Evolutionary conservation across 2,329 filamentous ascomycete genomes (phyloP), one percentile per base, ranked within the genome.

Genomic region (Grosmannia huntii): DNA sequence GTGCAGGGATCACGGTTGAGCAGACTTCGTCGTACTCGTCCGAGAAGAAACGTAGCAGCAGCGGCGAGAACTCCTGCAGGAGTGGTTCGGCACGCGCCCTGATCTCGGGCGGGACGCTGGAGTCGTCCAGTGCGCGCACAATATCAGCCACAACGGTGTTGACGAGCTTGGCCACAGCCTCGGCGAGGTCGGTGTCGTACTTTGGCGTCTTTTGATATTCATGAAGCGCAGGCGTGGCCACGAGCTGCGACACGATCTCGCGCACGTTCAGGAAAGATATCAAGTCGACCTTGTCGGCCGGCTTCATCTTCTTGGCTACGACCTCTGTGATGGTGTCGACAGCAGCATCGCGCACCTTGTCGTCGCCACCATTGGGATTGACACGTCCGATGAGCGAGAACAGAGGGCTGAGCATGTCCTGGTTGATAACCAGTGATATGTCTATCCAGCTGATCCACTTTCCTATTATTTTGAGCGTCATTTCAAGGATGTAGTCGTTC

Each of bases 371-470:
- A 66, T 78, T 72, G 62, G 78, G 68, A 69, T 83, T 80, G 67
- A 83, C 77, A 70, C 86, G 87, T n/a, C 89, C 89, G 58, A 95
- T 86, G 63, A 97, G 82, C 63, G 94, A 87, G 66, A 96, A 86
- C 60, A 99, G 79, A 54, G 90, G 80, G 68, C 81, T 84, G 66
- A 97, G 83, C 80, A 96, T 94, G 57, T 86, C 82, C 68, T 91
- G 83, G 71, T 95, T 95, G 66, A 99, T 89, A 51, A 99, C 85
- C 59, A 99, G 77, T 55, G 87, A 88, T 66, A 99, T 97, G 68
- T 97, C 94, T 67, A 95, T 95, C 94, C 94, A 99, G 79, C 90
- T 95, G 61, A 96, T 90, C 92, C 94, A 99, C 70, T 92, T 94
- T 44, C 90, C 90, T 63, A 99, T 84, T n/a, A 90, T 87, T 72